Base-by-base conservation (phyloP, 495 filamentous ascomycete species). In the Cryomyces minteri region DNA sequence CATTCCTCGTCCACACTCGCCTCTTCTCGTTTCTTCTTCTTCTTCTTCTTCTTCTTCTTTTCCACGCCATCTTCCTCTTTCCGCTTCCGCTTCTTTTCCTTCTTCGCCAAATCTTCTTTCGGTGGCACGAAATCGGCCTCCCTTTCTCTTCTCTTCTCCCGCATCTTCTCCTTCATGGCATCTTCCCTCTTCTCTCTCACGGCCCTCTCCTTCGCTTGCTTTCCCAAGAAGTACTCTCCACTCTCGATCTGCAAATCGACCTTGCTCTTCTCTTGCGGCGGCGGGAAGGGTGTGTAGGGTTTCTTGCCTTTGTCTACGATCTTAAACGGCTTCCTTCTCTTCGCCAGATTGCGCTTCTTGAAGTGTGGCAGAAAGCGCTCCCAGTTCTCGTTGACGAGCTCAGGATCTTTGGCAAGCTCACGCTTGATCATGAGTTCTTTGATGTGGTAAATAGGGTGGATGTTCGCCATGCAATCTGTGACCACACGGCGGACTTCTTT, bases 381-480 rank as follows among this genome's bases (percentile, higher is more conserved):
- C 90, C 90, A 98, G 54, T 79, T 86, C 61, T 96, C 85, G 54
- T 80, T 68, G 32, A 70, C 80, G 18, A 98, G 73, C 31, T 79
- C 80, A 2, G 88, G 88, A 57, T 96, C 88, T 62, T 95, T 94
- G 41, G 81, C 82, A n/a, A 99, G 70, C 64, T 99, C 92, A 30
- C 88, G 80, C 67, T 94, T 94, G 67, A 99, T 94, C 90, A 96
- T 95, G 58, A 96, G 73, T 60, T 95, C 88, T 46, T 99, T 99
- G 67, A 99, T 88, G 56, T 88, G 76, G 62, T 92, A 93, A 53
- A 87, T 87, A 2, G 82, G 80, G 58, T 92, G 86, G 51, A 94
- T 77, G 59, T 99, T 99, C 32, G 76, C 75, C 92, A 99, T 96
- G 63, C 85, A 93, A 60, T 95, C 90, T 60, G 94, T 79, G 5